Evolutionary conservation across 2,329 filamentous ascomycete genomes (phyloP), one percentile per base, ranked within the genome.

Genomic region (Neopestalotiopsis rosae): DNA sequence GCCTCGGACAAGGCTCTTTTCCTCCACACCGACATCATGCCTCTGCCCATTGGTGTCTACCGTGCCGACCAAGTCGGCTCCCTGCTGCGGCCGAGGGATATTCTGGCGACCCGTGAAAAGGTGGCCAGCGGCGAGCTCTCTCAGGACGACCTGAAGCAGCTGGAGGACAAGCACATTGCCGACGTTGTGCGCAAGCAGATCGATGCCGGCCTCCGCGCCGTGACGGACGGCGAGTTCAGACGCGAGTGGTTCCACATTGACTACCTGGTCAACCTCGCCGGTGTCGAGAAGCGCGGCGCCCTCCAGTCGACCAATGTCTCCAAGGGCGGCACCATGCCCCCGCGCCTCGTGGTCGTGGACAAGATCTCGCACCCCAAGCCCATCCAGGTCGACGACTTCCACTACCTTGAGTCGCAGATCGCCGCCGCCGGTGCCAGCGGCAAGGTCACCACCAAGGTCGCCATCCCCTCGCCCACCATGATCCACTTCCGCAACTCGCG

Each of bases 401-500:
- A 82, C 69, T 88, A 84, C 78, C 83, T 89, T 66, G 82, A 87
- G 78, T 74, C 79, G 38, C 81, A 81, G 59, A 85, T 88, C 76
- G 77, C 75, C 30, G 74, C 75, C 68, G 72, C 74, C 56, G 72
- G 72, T 61, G 67, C 67, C 20, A 67, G 73, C 34, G 79, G 76
- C 66, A 78, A 78, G 66, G 77, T 75, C 61, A 85, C 80, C 2
- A 82, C 84, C 56, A 89, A 89, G 76, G 86, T 89, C 40, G 87
- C 85, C 80, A 88, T 89, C 69, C 87, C 87, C 3, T 83, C 80
- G 56, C 87, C 87, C 13, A 89, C 87, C n/a, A 88, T 88, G 87
- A 83, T 88, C 65, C 87, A 89, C 76, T 89, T 89, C 82, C 84
- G 87, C 68, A 86, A 86, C 70, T 85, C 83, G 12, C 81, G 86